Evolutionary conservation across 2,329 filamentous ascomycete species (phyloP).

Genomic region (Waltergamsia citrina): DNA sequence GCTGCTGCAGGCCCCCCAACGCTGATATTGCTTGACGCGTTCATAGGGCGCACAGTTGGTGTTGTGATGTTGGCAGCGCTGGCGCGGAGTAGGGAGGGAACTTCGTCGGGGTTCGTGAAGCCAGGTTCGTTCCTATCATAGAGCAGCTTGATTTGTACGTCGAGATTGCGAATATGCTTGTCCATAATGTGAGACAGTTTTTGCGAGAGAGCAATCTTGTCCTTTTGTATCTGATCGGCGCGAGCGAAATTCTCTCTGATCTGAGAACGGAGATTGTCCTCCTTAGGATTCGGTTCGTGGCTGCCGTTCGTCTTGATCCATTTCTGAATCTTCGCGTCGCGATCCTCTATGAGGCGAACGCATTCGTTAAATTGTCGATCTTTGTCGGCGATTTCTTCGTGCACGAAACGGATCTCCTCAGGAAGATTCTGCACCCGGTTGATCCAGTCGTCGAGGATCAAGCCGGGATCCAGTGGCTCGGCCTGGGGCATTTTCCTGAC

Average conservation of each 20-base stretch:
- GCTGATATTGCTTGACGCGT: constrained; percentile 25
- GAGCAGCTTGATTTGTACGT: constrained; percentile 51
- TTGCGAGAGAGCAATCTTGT: constrained; percentile 62
- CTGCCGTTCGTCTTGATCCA: constrained; percentile 72
- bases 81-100: constrained; percentile 52
- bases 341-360: constrained; percentile 58
- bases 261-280: constrained; percentile 55
- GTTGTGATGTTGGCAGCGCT: constrained; percentile 42
- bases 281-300: constrained; percentile 64
- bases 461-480: constrained; percentile 53
- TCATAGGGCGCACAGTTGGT: constrained; percentile 30
- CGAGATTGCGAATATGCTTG: constrained; percentile 54
- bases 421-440: constrained; percentile 69
- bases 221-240: constrained; percentile 61
- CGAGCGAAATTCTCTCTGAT: constrained; percentile 60
- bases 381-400: constrained; percentile 76
- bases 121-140: constrained; percentile 53
- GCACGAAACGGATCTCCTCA: constrained; percentile 72
- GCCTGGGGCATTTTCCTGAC: constrained; percentile 55
- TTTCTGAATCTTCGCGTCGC: constrained; percentile 69
- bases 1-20: constrained; percentile 7
- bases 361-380: constrained; percentile 64
- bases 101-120: constrained; percentile 51
- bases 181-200: constrained; percentile 53
- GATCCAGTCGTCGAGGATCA: constrained; percentile 72